Percentiles rank a stretch among this genome's conserved stretches.
Conservation (phyloP, 306 rosid species). For the Acacia melanoxylon region DNA sequence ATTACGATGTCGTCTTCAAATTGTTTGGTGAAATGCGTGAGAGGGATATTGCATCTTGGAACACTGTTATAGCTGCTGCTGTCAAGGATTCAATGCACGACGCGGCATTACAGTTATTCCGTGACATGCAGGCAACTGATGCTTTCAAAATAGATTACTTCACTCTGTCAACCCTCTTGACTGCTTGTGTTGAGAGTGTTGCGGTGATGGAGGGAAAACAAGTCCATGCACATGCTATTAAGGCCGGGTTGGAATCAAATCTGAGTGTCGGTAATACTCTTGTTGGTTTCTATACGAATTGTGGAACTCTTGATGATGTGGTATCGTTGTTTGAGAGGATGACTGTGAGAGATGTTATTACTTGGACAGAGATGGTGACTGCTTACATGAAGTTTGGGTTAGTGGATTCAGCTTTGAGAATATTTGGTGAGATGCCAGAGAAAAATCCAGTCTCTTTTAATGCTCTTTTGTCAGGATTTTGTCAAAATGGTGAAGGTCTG, state of each 20-base stretch:
- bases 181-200: conserved; percentile 51
- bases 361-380: conserved; percentile 70
- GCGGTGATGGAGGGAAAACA: conserved; percentile 51
- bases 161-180: conserved; percentile 64
- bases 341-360: conserved; percentile 62
- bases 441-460: conserved; percentile 58
- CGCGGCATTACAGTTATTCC: conserved; percentile 49
- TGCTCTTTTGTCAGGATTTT: conserved; percentile 76
- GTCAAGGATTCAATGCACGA: conserved; percentile 48
- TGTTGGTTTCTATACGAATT: conserved; percentile 56
- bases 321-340: conserved; percentile 55
- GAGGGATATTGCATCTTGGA: conserved; percentile 75
- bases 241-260: conserved; percentile 59
- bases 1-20: conserved; percentile 37
- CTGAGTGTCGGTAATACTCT: conserved; percentile 77
- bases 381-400: conserved; percentile 71
- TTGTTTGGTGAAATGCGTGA: conserved; percentile 56
- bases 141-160: conserved; percentile 49
- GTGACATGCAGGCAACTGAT: conserved; percentile 43
- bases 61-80: conserved; percentile 56
- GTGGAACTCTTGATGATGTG: conserved; percentile 52
- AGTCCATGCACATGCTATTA: conserved; percentile 67
- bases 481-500: conserved; percentile 57
- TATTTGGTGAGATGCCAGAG: conserved; percentile 67
- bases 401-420: conserved; percentile 55